A percentile compares a stretch with the other conserved stretches of the same genome.
Conservation (phyloP, 257 asterid genomes). For the Ballota nigra region DNA sequence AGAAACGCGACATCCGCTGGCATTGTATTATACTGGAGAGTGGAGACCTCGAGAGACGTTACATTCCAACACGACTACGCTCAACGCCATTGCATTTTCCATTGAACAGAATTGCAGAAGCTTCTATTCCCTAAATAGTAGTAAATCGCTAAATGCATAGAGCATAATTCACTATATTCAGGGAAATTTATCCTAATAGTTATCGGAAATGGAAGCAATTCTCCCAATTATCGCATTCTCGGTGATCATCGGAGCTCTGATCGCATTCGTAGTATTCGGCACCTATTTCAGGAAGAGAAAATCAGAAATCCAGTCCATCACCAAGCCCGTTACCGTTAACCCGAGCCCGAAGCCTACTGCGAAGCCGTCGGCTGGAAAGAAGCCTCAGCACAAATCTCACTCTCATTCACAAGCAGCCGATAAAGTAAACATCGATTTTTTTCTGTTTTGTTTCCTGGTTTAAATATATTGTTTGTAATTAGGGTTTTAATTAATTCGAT, state of each 20-base stretch:
- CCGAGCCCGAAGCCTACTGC: constrained; percentile 34
- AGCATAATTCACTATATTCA: not conserved
- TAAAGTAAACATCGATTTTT: constrained; percentile 49
- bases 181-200: not conserved
- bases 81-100: constrained; percentile 2
- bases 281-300: constrained; percentile 63
- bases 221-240: constrained; percentile 55
- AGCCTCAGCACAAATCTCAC: constrained; percentile 64
- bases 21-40: constrained; percentile 4
- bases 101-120: not conserved
- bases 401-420: constrained; percentile 67
- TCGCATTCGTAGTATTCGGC: constrained; percentile 61
- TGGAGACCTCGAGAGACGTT: not conserved
- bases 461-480: not conserved
- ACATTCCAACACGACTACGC: not conserved
- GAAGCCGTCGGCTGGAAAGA: constrained; percentile 48
- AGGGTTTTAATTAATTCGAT: constrained; percentile 20
- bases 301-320: constrained; percentile 72
- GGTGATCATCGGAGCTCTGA: constrained; percentile 65
- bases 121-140: not conserved
- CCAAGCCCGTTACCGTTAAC: constrained; percentile 44
- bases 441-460: constrained; percentile 13
- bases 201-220: constrained; percentile 52
- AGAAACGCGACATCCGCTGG: constrained; percentile 13
- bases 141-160: not conserved